These are phyloP conservation scores for Citrus australasica DNA, from an alignment of 345 rosid species.

Conservation along the genomic window DNA sequence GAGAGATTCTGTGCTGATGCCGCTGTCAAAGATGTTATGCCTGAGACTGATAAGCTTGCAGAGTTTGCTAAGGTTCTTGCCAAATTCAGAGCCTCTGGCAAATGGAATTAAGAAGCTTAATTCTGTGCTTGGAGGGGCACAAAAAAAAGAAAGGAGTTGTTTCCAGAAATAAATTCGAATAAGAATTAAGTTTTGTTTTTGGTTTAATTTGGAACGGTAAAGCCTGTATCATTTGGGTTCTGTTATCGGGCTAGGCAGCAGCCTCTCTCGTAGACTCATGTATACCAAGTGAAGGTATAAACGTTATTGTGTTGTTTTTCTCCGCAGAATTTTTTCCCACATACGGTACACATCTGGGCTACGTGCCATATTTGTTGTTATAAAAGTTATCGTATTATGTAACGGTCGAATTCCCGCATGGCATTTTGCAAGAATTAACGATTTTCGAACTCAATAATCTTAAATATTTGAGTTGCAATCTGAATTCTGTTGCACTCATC, in stretches of 20 bases:
- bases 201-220: background rate
- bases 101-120: background rate
- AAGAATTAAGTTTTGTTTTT: background rate
- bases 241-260: background rate
- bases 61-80: constrained; percentile 43
- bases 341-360: background rate
- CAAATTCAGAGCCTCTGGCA: constrained; percentile 1
- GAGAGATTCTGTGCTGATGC: constrained; percentile 44
- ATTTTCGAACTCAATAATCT: too few relatives aligned
- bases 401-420: background rate
- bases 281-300: background rate
- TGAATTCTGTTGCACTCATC: too few relatives aligned
- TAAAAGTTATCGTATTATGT: background rate
- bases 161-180: background rate
- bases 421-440: background rate
- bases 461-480: too few relatives aligned
- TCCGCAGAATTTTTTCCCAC: too few relatives aligned
- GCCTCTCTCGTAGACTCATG: background rate
- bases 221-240: background rate
- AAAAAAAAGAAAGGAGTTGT: background rate
- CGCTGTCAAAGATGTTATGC: constrained; percentile 56
- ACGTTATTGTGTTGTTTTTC: too few relatives aligned
- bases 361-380: background rate
- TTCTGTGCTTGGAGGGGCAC: background rate
- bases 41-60: constrained; percentile 57